phyloP scores from a whole-genome alignment of 306 rosid species.

The barrel medic (Medicago truncatula) region MtrunA17r5.0-ANR NC_053045.1:50694001-50694500 shows the following conservation, averaged over 20 bases:
- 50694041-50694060: constrained; percentile 90
- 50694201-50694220: background rate
- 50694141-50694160: constrained; percentile 65
- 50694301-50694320: background rate
- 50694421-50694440: constrained; percentile 71
- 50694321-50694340: constrained; percentile 55
- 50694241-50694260: no score
- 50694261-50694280: no score
- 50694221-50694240: background rate
- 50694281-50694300: background rate
- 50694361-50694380: constrained; percentile 36
- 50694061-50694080: constrained; percentile 91
- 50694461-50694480: background rate
- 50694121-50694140: no score
- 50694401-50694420: constrained; percentile 67
- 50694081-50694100: constrained; percentile 51
- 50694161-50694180: constrained; percentile 88
- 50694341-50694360: constrained; percentile 43
- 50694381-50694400: constrained; percentile 68
- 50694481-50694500: background rate
- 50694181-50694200: background rate
- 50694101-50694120: background rate
- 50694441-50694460: constrained; percentile 71
- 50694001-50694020: constrained; percentile 71
- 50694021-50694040: constrained; percentile 47